A percentile compares a stretch with the other conserved stretches of the same genome.
Evolutionary conservation across 257 asterid genomes (phyloP).

Genomic region (Solanum bulbocastanum): DNA sequence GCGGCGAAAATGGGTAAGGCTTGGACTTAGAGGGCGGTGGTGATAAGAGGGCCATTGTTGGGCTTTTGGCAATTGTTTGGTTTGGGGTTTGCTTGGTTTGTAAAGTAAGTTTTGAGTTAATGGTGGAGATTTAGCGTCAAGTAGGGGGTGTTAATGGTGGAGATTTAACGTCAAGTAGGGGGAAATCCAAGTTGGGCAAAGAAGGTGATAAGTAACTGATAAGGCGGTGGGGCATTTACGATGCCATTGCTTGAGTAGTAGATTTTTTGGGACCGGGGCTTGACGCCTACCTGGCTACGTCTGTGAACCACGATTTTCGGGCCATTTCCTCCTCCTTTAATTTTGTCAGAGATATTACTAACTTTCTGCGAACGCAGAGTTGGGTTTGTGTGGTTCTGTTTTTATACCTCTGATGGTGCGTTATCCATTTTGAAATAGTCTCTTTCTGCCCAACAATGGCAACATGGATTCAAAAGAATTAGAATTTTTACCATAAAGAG

Average conservation of each 20-base stretch:
- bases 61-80: conserved; percentile 3
- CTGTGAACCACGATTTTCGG: not conserved
- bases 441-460: conserved; percentile 4
- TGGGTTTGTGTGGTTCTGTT: conserved; percentile 5
- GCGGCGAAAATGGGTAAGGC: conserved; percentile 16
- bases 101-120: not conserved
- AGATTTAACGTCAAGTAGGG: conserved; percentile 2
- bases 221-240: conserved; percentile 21
- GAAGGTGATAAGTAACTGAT: conserved; percentile 15
- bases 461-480: too few relatives aligned
- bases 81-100: not conserved
- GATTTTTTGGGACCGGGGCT: not conserved
- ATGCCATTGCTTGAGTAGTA: not conserved
- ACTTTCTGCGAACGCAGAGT: not conserved
- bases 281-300: not conserved
- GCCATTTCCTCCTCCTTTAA: not conserved
- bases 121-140: conserved; percentile 7
- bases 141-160: conserved; percentile 5
- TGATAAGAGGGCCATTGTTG: conserved; percentile 35
- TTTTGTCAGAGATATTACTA: not conserved
- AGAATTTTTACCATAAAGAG: not conserved
- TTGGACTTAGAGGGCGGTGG: conserved; percentile 31
- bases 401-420: not conserved
- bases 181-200: conserved; percentile 18
- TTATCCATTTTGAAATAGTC: not conserved